These are phyloP conservation scores for Penicillium arizonense DNA, from an alignment of 495 filamentous ascomycete genomes.

Conservation along the genomic window DNA sequence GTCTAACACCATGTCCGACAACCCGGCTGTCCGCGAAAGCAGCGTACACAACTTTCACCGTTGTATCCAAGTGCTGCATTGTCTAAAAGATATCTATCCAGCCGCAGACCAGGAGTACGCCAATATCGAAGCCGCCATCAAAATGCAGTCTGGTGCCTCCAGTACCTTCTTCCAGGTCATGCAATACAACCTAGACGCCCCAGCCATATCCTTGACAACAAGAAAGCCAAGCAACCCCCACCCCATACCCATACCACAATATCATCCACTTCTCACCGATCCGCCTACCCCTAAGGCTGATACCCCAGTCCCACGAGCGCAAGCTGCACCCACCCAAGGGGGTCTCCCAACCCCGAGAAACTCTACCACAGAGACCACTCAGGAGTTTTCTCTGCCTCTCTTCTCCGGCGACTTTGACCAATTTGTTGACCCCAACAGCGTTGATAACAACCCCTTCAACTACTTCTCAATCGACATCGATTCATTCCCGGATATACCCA, in stretches of 20 bases:
- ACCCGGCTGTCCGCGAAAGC: conserved; percentile 60
- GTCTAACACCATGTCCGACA: conserved; percentile 74
- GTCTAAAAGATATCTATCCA: conserved; percentile 76
- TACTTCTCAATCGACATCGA: conserved; percentile 29
- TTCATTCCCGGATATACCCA: conserved; percentile 18
- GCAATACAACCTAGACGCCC: conserved; percentile 28
- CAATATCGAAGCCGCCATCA: conserved; percentile 77
- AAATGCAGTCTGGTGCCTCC: conserved; percentile 40
- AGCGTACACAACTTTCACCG: conserved; percentile 72
- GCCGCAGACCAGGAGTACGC: conserved; percentile 77
- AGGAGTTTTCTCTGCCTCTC: conserved; percentile 16
- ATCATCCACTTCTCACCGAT: background rate
- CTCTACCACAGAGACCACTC: conserved; percentile 1
- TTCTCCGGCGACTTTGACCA: conserved; percentile 31
- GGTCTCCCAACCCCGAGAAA: conserved; percentile 1
- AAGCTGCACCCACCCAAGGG: conserved; percentile 3
- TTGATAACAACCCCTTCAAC: conserved; percentile 19
- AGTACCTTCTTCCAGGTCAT: conserved; percentile 37
- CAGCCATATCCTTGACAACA: conserved; percentile 8
- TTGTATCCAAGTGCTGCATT: conserved; percentile 76
- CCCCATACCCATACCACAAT: conserved; percentile 7
- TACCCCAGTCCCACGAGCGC: background rate
- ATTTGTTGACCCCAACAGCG: conserved; percentile 13
- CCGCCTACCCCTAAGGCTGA: background rate
- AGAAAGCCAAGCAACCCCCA: conserved; percentile 19